A percentile compares a stretch with the other conserved stretches of the same genome.
Evolutionary conservation across 2,329 filamentous ascomycete genomes (phyloP).

Genomic region (Aspergillus versicolor): DNA sequence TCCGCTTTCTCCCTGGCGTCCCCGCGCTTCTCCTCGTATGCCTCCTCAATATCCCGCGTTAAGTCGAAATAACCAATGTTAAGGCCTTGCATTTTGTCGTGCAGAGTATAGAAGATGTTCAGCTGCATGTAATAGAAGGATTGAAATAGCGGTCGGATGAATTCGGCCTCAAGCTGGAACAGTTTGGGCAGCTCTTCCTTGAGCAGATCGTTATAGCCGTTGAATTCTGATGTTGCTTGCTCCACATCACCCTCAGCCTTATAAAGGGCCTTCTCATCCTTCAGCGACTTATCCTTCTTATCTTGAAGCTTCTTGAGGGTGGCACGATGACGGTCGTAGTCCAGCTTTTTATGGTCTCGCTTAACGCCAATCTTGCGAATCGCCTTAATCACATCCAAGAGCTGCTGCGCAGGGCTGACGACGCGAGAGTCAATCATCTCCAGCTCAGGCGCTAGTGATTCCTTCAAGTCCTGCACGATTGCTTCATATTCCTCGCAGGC

Average conservation of each 20-base stretch:
- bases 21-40: slow-evolving; percentile 84
- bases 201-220: slow-evolving; percentile 95
- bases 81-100: slow-evolving; percentile 95
- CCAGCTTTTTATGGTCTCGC: slow-evolving; percentile 95
- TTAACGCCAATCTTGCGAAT: slow-evolving; percentile 87
- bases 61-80: slow-evolving; percentile 98
- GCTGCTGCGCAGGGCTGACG: slow-evolving; percentile 87
- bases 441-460: slow-evolving; percentile 83
- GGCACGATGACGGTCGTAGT: slow-evolving; percentile 84
- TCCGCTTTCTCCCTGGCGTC: slow-evolving; percentile 88
- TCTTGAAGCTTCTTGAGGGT: slow-evolving; percentile 92
- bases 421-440: slow-evolving; percentile 96
- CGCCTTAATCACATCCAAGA: slow-evolving; percentile 91
- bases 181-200: slow-evolving; percentile 95
- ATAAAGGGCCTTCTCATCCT: slow-evolving; percentile 97
- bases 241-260: slow-evolving; percentile 92
- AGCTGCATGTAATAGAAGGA: slow-evolving; percentile 99
- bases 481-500: slow-evolving; percentile 96
- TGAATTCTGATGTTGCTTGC: slow-evolving; percentile 88
- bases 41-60: slow-evolving; percentile 84
- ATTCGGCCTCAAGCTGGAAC: slow-evolving; percentile 85
- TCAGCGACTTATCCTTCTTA: slow-evolving; percentile 93
- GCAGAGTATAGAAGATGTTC: slow-evolving; percentile 97
- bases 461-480: slow-evolving; percentile 86
- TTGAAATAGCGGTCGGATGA: slow-evolving; percentile 95